Base-by-base conservation (phyloP, 192 early-diverging fungal genomes). In the Mortierella hygrophila region DNA sequence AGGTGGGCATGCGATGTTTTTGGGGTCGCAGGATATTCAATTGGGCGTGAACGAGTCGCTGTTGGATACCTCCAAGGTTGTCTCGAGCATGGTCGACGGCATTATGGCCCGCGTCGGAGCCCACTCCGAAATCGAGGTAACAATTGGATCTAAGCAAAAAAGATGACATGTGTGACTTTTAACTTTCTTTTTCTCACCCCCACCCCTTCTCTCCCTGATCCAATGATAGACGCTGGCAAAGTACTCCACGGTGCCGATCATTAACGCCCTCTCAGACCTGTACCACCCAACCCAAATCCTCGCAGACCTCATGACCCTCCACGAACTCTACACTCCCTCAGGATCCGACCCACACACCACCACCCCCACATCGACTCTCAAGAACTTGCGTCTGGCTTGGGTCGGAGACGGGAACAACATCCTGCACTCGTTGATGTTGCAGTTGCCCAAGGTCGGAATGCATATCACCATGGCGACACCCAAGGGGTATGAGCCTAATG, bases 331-430 rank as follows among this genome's bases (percentile, higher is more conserved):
- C 80, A 88, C 90, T 20, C 89, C 89, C 20, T 71, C 80, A 21
- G 87, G 69, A 77, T 83, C 88, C 3, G 88, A 88, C 4, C 80
- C 83, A 2, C 91, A 93, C 78, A 74, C 75, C 4, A 82, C 82
- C 5, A 91, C 94, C 29, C 93, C 92, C 0, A 71, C 90, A 32
- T 76, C 89, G 65, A 93, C 92, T 11, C 88, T 98, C 26, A 92
- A 91, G 20, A 93, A 93, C 0, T 88, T 97, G 16, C 93, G 93
- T 15, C 93, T 99, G 18, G 97, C 98, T n/a, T 99, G 99, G 99
- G 95, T 99, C 8, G 99, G 99, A 70, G 99, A 99, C 78, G 93
- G 96, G n/a, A 99, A 99, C 89, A 99, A 99, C 90, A 96, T 99
- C 63, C 83, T 98, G 44, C 95, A 98, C 78, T 97, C 96, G 73